Conservation (phyloP, 129 eudicot genomes). For the Arctium minus region DNA sequence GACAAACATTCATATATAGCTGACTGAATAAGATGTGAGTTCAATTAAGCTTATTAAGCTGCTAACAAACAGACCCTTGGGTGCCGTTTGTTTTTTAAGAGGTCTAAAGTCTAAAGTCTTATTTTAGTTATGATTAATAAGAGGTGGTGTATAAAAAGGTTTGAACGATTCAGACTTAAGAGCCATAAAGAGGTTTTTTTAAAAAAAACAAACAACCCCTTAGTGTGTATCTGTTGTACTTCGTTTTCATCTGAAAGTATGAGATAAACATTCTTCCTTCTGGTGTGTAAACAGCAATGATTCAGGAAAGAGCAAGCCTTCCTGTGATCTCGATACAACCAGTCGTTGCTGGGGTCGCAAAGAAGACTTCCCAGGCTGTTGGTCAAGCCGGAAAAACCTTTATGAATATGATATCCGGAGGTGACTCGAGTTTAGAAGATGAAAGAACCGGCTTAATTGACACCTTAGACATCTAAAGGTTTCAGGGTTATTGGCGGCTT, state of each 20-base stretch:
- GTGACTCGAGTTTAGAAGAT: conserved; percentile 26
- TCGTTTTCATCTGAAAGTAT: conserved; percentile 2
- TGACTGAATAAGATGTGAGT: too few species aligned
- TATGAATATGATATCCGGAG: conserved; percentile 54
- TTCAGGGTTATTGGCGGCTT: background rate
- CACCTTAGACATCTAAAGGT: conserved; percentile 4
- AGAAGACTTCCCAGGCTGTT: conserved; percentile 72
- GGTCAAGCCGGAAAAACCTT: conserved; percentile 63
- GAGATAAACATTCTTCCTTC: background rate
- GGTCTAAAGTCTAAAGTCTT: too few species aligned
- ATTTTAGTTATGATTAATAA: too few species aligned
- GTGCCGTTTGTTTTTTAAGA: too few species aligned
- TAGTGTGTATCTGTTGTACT: background rate
- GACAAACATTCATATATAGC: too few species aligned
- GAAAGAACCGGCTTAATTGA: conserved; percentile 13
- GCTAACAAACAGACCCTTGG: too few species aligned
- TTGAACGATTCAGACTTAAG: too few species aligned
- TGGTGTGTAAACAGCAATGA: conserved; percentile 55
- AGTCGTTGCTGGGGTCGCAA: conserved; percentile 76
- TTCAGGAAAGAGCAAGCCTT: conserved; percentile 80
- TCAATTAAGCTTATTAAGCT: too few species aligned
- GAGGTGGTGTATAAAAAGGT: too few species aligned
- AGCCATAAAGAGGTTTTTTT: too few species aligned
- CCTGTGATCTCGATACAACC: conserved; percentile 73
- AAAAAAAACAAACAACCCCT: too few species aligned